phyloP scores from a whole-genome alignment of 768 basidiomycete genomes.

The Sarcodon aspratus region DNA sequence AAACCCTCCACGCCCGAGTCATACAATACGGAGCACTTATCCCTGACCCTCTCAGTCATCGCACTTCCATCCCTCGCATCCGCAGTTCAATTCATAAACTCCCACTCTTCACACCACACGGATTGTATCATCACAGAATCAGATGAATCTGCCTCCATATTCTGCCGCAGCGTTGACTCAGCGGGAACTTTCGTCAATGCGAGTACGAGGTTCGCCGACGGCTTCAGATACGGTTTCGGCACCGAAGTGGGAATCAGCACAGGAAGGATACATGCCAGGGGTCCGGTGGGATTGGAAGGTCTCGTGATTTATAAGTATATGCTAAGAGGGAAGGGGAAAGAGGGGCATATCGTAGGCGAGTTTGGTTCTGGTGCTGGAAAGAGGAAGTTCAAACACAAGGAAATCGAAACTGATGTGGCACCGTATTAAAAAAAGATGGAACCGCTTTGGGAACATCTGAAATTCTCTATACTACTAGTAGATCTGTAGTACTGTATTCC shows the following conservation, averaged over 20 bases:
- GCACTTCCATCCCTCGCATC: constrained; percentile 55
- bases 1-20: constrained; percentile 43
- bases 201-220: constrained; percentile 92
- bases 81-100: constrained; percentile 86
- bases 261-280: constrained; percentile 90
- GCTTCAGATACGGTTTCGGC: constrained; percentile 93
- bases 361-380: constrained; percentile 64
- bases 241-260: constrained; percentile 98
- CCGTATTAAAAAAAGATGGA: constrained; percentile 28
- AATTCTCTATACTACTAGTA: background rate
- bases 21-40: constrained; percentile 84
- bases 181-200: constrained; percentile 93
- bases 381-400: constrained; percentile 61
- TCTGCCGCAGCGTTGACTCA: constrained; percentile 83
- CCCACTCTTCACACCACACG: constrained; percentile 91
- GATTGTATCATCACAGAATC: constrained; percentile 87
- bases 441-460: too few relatives aligned
- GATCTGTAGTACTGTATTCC: background rate
- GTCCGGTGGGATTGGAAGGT: constrained; percentile 91
- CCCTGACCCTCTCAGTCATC: constrained; percentile 73
- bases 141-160: constrained; percentile 47
- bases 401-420: constrained; percentile 29
- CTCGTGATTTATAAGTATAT: constrained; percentile 96
- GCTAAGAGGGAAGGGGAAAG: constrained; percentile 59
- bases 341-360: constrained; percentile 80